Percentiles rank a stretch among this genome's conserved stretches.
Evolutionary conservation across 2,329 filamentous ascomycete genomes (phyloP).

Genomic region (Elsinoe arachidis): DNA sequence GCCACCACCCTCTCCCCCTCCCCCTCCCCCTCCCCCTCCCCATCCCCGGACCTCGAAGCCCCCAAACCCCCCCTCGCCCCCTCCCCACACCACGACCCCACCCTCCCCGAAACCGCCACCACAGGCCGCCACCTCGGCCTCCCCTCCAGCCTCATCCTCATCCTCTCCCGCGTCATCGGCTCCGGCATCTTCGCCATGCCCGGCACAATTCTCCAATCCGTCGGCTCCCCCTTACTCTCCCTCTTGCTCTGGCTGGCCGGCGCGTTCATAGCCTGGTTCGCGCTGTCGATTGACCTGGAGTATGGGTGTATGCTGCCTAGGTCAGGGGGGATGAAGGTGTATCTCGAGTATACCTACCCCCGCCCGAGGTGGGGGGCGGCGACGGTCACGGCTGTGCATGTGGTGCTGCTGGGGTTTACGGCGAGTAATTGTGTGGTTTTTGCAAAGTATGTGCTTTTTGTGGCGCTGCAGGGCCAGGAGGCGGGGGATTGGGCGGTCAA

Average conservation of each 20-base stretch:
- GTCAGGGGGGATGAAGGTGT: slow-evolving; percentile 60
- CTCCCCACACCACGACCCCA: slow-evolving; percentile 42
- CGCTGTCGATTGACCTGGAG: slow-evolving; percentile 55
- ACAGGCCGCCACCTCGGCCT: slow-evolving; percentile 53
- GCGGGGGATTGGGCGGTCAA: slow-evolving; percentile 13
- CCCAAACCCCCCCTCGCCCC: neutral
- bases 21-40: neutral
- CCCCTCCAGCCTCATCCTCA: slow-evolving; percentile 57
- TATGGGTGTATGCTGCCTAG: slow-evolving; percentile 63
- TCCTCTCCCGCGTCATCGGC: slow-evolving; percentile 48
- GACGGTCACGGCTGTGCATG: slow-evolving; percentile 54
- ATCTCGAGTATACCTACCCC: slow-evolving; percentile 60
- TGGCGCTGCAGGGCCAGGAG: neutral
- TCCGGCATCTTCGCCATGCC: slow-evolving; percentile 64
- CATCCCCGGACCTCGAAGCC: neutral
- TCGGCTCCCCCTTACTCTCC: slow-evolving; percentile 57
- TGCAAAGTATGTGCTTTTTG: slow-evolving; percentile 13
- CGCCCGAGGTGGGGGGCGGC: slow-evolving; percentile 56
- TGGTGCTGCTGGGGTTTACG: slow-evolving; percentile 53
- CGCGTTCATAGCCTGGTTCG: slow-evolving; percentile 45
- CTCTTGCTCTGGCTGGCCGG: slow-evolving; percentile 56
- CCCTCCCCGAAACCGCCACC: slow-evolving; percentile 50
- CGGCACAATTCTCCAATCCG: slow-evolving; percentile 55
- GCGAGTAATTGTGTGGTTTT: slow-evolving; percentile 30
- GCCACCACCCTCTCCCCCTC: neutral